A percentile compares a stretch with the other conserved stretches of the same genome.
phyloP scores from a whole-genome alignment of 805 yeast genomes.

The Lipomyces sp. region DNA sequence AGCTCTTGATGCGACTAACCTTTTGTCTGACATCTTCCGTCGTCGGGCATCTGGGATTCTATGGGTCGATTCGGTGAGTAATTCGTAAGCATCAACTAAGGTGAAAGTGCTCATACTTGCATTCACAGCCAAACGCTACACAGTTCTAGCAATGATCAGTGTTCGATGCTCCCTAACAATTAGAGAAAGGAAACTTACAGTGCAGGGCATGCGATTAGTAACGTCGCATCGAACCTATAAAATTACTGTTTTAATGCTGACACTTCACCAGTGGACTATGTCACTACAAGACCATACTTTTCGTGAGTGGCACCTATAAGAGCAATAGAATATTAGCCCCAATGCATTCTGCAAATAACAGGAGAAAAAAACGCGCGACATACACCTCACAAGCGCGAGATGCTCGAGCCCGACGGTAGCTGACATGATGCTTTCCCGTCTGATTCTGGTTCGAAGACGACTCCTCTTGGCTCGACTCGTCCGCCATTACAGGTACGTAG shows the following conservation, averaged over 20 bases:
- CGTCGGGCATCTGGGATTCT: constrained; percentile 70
- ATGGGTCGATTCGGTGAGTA: constrained; percentile 61
- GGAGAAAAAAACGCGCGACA: background rate
- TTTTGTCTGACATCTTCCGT: constrained; percentile 71
- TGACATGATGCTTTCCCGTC: constrained; percentile 26
- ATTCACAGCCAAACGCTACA: constrained; percentile 41
- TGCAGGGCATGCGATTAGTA: constrained; percentile 60
- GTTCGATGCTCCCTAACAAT: background rate
- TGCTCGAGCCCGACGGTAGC: constrained; percentile 54
- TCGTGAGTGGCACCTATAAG: constrained; percentile 37
- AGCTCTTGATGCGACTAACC: constrained; percentile 56
- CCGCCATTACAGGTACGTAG: constrained; percentile 20
- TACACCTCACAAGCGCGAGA: constrained; percentile 79
- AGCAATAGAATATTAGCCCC: background rate
- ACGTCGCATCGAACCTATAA: constrained; percentile 54
- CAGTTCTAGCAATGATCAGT: constrained; percentile 39
- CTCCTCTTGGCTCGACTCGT: constrained; percentile 32
- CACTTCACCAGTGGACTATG: background rate
- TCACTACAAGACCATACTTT: constrained; percentile 24
- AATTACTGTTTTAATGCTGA: background rate
- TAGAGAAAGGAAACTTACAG: constrained; percentile 43
- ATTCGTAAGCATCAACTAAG: background rate
- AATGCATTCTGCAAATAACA: background rate
- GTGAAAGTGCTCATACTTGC: constrained; percentile 19
- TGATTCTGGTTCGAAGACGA: constrained; percentile 21